Base-by-base conservation (phyloP, 2,329 filamentous ascomycete species). In the Colletotrichum simmondsii region DNA sequence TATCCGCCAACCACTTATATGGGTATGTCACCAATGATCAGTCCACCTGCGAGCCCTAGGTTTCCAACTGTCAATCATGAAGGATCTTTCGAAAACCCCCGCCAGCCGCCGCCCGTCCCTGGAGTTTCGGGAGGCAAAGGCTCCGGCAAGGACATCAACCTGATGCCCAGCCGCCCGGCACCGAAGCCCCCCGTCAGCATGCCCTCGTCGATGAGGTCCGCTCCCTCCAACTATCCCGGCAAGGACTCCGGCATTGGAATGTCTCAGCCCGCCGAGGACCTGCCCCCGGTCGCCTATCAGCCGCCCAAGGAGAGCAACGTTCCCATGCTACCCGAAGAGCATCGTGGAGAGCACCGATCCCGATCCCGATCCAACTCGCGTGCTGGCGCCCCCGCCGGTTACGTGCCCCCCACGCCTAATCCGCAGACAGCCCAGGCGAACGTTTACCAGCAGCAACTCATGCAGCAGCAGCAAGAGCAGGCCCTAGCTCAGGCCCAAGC, bases 31-130 rank as follows among this genome's bases (percentile, higher is more conserved):
- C 86, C 89, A 75, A 86, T 94, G 80, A 89, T 92, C 77, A 96
- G 94, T 79, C 94, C 95, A 76, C 94, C 95, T 66, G 90, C 91
- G 75, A 97, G 94, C 84, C 94, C 95, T 73, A 91, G 94, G 81
- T 97, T 97, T 85, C 95, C 95, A 81, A 87, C 87, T 67, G 91
- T 94, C 81, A 95, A 96, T 84, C 91, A 94, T 85, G 92, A 95
- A 88, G 94, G 94, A 80, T 98, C 95, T 86, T 99, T 98, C 83
- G 97, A 98, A 85, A 98, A 99, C 80, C 97, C 97, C 61, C 91
- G 97, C 79, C 94, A 96, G 22, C 94, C 97, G 52, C 97, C 97
- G 75, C 97, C 96, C 12, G 94, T 98, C 73, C 95, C 96, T 71
- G 81, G 89, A 79, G 82, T 83, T 58, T 87, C 86, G 61, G 84